Percentiles rank a stretch among this genome's conserved stretches.
phyloP scores from a whole-genome alignment of 495 filamentous ascomycete species.

The Chaetomidium leptoderma region DNA sequence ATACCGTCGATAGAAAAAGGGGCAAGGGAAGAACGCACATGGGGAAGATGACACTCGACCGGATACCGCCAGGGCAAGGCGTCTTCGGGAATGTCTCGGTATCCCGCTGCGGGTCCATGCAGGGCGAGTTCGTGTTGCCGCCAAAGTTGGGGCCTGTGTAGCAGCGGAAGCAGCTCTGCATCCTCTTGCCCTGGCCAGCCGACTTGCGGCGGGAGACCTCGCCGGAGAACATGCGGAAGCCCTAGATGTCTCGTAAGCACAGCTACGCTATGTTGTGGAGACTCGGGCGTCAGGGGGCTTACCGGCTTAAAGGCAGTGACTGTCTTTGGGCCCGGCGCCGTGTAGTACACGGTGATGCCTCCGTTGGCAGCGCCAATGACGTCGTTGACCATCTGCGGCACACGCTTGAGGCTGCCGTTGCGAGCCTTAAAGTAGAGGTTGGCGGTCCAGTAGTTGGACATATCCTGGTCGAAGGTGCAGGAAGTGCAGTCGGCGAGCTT shows the following conservation, averaged over 20 bases:
- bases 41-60: constrained; percentile 49
- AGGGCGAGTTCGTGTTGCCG: constrained; percentile 39
- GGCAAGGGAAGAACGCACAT: too few species aligned
- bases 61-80: constrained; percentile 43
- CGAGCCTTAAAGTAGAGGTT: constrained; percentile 50
- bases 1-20: too few species aligned
- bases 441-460: constrained; percentile 53
- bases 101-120: constrained; percentile 38
- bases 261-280: background rate
- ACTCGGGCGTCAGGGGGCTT: constrained; percentile 12
- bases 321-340: constrained; percentile 34
- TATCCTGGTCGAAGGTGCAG: constrained; percentile 43
- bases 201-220: constrained; percentile 36
- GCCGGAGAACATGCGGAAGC: constrained; percentile 51
- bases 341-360: constrained; percentile 34
- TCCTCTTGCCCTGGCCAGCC: constrained; percentile 30
- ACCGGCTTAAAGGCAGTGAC: constrained; percentile 50
- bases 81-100: constrained; percentile 38
- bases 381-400: constrained; percentile 32
- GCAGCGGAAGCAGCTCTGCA: constrained; percentile 45
- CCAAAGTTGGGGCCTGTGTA: constrained; percentile 46
- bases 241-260: constrained; percentile 22
- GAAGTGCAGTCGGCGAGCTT: constrained; percentile 38
- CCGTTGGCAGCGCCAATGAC: constrained; percentile 23
- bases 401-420: constrained; percentile 50